Evolutionary conservation across 2,329 filamentous ascomycete species (phyloP).

Genomic region (Epichloe elymi): DNA sequence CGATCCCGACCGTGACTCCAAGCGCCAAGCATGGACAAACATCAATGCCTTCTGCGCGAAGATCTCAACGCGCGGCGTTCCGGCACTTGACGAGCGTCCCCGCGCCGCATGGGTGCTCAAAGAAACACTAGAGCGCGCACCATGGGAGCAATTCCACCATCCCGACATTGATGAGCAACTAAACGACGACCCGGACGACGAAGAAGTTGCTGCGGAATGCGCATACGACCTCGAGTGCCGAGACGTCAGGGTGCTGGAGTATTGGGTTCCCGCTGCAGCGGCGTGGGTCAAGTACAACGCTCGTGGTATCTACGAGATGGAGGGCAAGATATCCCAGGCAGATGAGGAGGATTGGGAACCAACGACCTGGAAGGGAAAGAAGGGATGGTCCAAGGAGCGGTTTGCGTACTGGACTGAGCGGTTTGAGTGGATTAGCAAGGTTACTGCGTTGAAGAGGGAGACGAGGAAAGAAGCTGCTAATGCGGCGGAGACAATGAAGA

Average conservation of each 20-base stretch:
- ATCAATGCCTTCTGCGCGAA: conserved; percentile 2
- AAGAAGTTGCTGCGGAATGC: background rate
- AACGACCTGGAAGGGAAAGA: background rate
- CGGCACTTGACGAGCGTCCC: background rate
- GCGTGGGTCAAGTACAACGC: background rate
- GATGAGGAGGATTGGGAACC: background rate
- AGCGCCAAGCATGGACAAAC: conserved; percentile 1
- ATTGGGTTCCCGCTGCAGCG: conserved; percentile 2
- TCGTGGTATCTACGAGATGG: conserved; percentile 2
- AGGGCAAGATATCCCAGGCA: background rate
- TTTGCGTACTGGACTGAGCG: conserved; percentile 1
- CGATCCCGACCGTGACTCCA: background rate
- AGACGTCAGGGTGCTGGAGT: conserved; percentile 1
- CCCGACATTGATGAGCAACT: conserved; percentile 1
- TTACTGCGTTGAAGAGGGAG: background rate
- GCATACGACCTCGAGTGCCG: conserved; percentile 4
- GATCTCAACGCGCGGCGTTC: background rate
- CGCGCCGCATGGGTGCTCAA: background rate
- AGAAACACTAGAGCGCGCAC: background rate
- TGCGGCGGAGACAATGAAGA: background rate
- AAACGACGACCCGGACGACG: background rate
- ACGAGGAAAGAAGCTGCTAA: background rate
- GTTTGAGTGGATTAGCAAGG: conserved; percentile 3
- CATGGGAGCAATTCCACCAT: conserved; percentile 3
- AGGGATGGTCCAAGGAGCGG: conserved; percentile 1